Percentiles rank a stretch among this genome's conserved stretches.
phyloP scores from a whole-genome alignment of 2,329 filamentous ascomycete genomes.

The Colletotrichum lindemuthianum region DNA sequence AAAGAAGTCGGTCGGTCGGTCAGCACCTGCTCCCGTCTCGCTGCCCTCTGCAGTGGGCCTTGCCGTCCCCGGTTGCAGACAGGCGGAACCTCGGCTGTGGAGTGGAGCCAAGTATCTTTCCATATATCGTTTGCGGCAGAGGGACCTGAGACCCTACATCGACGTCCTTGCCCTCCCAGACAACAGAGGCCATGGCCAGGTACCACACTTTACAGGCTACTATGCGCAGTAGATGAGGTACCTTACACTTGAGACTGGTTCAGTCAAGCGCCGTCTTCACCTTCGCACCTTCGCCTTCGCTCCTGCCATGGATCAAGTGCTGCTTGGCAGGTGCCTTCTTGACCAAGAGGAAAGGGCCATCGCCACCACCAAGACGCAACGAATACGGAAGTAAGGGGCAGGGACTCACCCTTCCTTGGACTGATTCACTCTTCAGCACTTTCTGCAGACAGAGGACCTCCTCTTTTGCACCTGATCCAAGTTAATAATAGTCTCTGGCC shows the following conservation, averaged over 20 bases:
- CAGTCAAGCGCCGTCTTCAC: too few relatives aligned
- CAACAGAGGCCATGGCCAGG: not conserved
- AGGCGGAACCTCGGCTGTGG: not conserved
- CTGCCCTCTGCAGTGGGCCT: not conserved
- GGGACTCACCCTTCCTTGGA: not conserved
- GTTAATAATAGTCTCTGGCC: too few relatives aligned
- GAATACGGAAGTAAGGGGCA: not conserved
- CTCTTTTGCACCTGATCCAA: too few relatives aligned
- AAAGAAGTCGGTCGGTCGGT: too few relatives aligned
- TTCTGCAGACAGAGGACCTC: too few relatives aligned
- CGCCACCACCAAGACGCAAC: not conserved
- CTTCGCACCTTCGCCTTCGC: not conserved
- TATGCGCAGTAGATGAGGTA: too few relatives aligned
- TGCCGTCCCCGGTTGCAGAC: conserved; percentile 6
- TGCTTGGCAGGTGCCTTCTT: too few relatives aligned
- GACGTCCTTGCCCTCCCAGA: not conserved
- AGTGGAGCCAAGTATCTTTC: not conserved
- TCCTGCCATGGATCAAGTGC: not conserved
- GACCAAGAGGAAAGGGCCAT: not conserved
- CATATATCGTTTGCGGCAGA: not conserved
- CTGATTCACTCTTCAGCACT: too few relatives aligned
- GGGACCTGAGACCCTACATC: conserved; percentile 12
- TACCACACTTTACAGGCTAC: too few relatives aligned
- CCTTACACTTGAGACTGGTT: too few relatives aligned
- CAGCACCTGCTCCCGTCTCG: too few relatives aligned